Evolutionary conservation across 805 yeast genomes (phyloP), one percentile per base, ranked within the genome.

Genomic region (Saccharomyces paradoxus): DNA sequence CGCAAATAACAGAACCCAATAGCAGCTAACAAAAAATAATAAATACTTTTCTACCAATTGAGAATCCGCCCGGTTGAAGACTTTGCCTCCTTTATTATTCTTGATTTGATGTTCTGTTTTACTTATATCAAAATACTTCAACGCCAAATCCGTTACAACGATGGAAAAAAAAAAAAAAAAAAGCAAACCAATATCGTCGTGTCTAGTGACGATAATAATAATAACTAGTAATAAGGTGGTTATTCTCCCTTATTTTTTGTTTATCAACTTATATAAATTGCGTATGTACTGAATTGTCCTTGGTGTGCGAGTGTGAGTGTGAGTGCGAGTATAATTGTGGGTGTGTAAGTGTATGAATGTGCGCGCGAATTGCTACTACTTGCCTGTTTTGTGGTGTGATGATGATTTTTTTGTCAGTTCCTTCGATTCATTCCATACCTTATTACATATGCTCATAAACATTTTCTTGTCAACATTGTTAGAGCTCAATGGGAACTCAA

Each of bases 371-470:
- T 10, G 12, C 22, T 10, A 17, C 17, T 10, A 37, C 12, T 37
- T 37, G 22, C 44, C 22, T 7, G 22, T 37, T 17, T 24, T 37
- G 12, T 37, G 44, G 17, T 37, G 44, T 17, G 44, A 37, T 37
- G 44, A 37, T 37, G 44, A 21, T 3, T 37, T 37, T 27, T 26
- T 44, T 17, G 50, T 48, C 26, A 63, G 50, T 14, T 52, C 58
- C 21, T 54, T 53, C 2, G 67, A 58, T 41, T 67, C 71, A 50
- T 66, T 65, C 71, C 71, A 68, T n/a, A 68, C 61, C 54, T 67
- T 66, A 55, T 64, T 65, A 54, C 72, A 68, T 27, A 68, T 67
- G 53, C 66, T 64, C 58, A 68, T 56, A 51, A 68, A 68, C 63
- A 66, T 63, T 51, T 64, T 68, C 55, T 67, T 66, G 55, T 68